Evolutionary conservation across 805 yeast genomes (phyloP), one percentile per base, ranked within the genome.

Genomic region (Nakazawaea populi): DNA sequence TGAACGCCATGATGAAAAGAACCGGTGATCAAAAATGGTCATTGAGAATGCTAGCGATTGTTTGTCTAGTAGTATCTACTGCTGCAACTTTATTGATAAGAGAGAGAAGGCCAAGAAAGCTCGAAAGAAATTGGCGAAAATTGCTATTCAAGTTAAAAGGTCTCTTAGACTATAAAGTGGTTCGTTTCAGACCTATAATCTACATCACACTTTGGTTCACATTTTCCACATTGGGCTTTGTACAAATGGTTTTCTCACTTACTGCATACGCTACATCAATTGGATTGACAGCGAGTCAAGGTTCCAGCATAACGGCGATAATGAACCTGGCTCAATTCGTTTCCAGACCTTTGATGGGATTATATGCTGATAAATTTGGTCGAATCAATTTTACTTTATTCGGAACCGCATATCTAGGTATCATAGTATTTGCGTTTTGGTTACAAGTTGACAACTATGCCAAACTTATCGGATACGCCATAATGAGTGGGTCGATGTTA

Each of bases 341-440:
- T 12, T 83, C 83, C 5, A 66, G 84, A 57, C 80, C 82, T 2
- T 7, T 60, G 10, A 69, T 77, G 58, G 84, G 83, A 0, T 54
- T 67, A 2, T 34, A 66, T 1, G 74, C 77, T 49, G 82, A 77
- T 51, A 64, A 60, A 40, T 59, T 62, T 45, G 84, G 84, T 1
- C 65, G 79, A 53, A 63, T 74, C 4, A 79, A 78, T 54, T 60
- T 72, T 30, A 69, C 80, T 4, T 60, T 71, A n/a, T 35, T 60
- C 7, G 56, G 69, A 1, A 68, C 77, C 4, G 18, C 60, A 1
- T 51, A 72, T 5, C 61, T 72, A 18, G 55, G 66, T 1, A 56
- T 75, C 1, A 53, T 74, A 18, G 55, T 71, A 43, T 71, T 75
- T 54, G 76, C 68, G 4, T 73, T 73, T 54, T 77, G 82, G 82